A percentile compares a stretch with the other conserved stretches of the same genome.
Conservation (phyloP, 192 early-diverging fungal species). For the Jimgerdemannia lactiflua region DNA sequence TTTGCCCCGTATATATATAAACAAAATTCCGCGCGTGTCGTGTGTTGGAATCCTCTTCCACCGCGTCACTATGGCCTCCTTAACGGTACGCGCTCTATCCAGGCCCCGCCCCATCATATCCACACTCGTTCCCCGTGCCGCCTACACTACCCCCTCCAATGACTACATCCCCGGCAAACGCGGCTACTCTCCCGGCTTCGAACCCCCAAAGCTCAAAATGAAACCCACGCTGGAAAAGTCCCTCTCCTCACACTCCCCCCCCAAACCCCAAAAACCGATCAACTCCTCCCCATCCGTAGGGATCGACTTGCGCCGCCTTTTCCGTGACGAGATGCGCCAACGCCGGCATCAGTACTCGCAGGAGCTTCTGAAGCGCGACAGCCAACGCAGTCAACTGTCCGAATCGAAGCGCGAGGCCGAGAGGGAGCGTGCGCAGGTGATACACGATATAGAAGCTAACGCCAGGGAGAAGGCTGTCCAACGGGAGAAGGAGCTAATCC, state of each 20-base stretch:
- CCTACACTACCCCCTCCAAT: too few relatives aligned
- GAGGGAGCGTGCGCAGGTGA: background rate
- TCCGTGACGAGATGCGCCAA: slow-evolving; percentile 20
- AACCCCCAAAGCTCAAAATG: slow-evolving; percentile 11
- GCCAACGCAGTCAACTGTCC: slow-evolving; percentile 11
- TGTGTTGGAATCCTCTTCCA: too few relatives aligned
- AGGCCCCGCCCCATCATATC: too few relatives aligned
- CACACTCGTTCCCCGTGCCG: too few relatives aligned
- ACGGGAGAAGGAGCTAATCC: too few relatives aligned
- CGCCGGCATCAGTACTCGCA: slow-evolving; percentile 24
- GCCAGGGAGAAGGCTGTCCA: too few relatives aligned
- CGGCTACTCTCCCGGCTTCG: slow-evolving; percentile 32
- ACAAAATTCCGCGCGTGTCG: too few relatives aligned
- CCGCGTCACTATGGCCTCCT: too few relatives aligned
- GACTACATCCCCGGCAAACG: slow-evolving; percentile 20
- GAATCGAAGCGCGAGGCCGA: background rate
- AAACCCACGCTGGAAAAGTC: slow-evolving; percentile 2
- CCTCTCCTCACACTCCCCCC: slow-evolving; percentile 14
- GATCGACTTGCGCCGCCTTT: slow-evolving; percentile 10
- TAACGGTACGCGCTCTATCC: too few relatives aligned
- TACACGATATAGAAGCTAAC: too few relatives aligned
- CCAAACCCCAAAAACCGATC: slow-evolving; percentile 16
- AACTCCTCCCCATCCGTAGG: background rate
- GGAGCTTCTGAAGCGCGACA: slow-evolving; percentile 28
- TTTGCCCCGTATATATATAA: too few relatives aligned